A percentile compares a stretch with the other conserved stretches of the same genome.
phyloP scores from a whole-genome alignment of 1,284 basidiomycete species.

The Apiotrichum porosum region DNA sequence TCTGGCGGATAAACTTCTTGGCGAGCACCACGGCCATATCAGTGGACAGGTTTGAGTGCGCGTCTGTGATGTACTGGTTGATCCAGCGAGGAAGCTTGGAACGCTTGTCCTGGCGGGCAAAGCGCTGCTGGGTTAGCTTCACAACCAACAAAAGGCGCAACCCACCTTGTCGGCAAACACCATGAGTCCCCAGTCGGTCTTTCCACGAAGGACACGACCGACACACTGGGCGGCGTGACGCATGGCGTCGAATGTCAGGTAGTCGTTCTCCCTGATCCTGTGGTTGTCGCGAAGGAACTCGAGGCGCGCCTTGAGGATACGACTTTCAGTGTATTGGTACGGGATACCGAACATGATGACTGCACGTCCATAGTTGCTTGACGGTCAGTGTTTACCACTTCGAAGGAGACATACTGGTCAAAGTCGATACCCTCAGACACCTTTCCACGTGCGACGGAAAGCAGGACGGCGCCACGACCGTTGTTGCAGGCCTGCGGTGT shows the following conservation, averaged over 20 bases:
- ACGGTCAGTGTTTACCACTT: not conserved
- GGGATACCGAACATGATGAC: constrained; percentile 99
- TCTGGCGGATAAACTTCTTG: constrained; percentile 94
- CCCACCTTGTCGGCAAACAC: constrained; percentile 95
- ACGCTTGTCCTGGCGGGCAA: constrained; percentile 93
- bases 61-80: constrained; percentile 97
- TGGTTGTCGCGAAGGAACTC: constrained; percentile 99
- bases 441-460: constrained; percentile 97
- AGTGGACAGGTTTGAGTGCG: constrained; percentile 93
- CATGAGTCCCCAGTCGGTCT: constrained; percentile 99
- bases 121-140: constrained; percentile 73
- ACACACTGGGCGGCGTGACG: constrained; percentile 99
- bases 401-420: constrained; percentile 65
- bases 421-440: constrained; percentile 99
- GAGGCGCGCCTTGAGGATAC: constrained; percentile 92
- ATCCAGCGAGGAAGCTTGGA: constrained; percentile 98
- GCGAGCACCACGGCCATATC: constrained; percentile 97
- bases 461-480: constrained; percentile 89
- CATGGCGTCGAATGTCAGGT: constrained; percentile 99
- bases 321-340: constrained; percentile 97
- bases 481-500: constrained; percentile 88
- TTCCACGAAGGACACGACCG: constrained; percentile 92
- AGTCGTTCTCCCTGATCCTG: constrained; percentile 96
- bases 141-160: not conserved
- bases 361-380: constrained; percentile 85